phyloP scores from a whole-genome alignment of 176 grass and related monocot genomes.

The Alopecurus myosuroides region DNA sequence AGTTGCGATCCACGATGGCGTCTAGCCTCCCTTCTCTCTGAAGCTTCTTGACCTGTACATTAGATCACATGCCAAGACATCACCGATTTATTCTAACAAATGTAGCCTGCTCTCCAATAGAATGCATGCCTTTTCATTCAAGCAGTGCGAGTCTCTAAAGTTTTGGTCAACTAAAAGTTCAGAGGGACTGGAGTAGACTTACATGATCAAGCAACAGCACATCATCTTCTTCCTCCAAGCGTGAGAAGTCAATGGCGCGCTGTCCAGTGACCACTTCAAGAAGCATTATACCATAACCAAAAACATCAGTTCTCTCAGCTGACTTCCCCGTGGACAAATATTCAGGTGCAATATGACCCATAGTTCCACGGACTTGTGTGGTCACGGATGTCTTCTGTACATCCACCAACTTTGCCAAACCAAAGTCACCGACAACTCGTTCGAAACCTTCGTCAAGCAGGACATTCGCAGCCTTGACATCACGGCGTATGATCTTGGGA shows the following conservation, averaged over 20 bases:
- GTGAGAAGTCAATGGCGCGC: slow-evolving; percentile 88
- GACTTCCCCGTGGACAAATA: slow-evolving; percentile 97
- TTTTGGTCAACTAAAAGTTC: neutral
- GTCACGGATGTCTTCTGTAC: slow-evolving; percentile 92
- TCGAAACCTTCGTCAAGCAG: slow-evolving; percentile 92
- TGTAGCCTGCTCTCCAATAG: neutral
- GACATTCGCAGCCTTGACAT: slow-evolving; percentile 94
- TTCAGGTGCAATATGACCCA: slow-evolving; percentile 97
- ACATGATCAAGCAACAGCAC: slow-evolving; percentile 95
- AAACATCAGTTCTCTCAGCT: slow-evolving; percentile 90
- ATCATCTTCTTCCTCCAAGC: slow-evolving; percentile 94
- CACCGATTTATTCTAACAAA: neutral
- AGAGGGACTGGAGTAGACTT: slow-evolving; percentile 3
- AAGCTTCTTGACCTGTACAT: slow-evolving; percentile 78
- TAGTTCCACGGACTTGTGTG: slow-evolving; percentile 94
- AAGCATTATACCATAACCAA: slow-evolving; percentile 96
- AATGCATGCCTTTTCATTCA: neutral
- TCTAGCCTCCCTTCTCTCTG: slow-evolving; percentile 68
- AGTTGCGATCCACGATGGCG: slow-evolving; percentile 68
- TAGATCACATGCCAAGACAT: neutral
- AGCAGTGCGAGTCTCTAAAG: neutral
- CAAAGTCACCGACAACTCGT: slow-evolving; percentile 87
- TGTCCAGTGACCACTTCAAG: slow-evolving; percentile 93
- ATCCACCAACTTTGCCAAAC: slow-evolving; percentile 88
- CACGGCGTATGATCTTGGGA: slow-evolving; percentile 92